phyloP scores from a whole-genome alignment of 2,329 filamentous ascomycete genomes.

The Didymosphaeria variabile region DNA sequence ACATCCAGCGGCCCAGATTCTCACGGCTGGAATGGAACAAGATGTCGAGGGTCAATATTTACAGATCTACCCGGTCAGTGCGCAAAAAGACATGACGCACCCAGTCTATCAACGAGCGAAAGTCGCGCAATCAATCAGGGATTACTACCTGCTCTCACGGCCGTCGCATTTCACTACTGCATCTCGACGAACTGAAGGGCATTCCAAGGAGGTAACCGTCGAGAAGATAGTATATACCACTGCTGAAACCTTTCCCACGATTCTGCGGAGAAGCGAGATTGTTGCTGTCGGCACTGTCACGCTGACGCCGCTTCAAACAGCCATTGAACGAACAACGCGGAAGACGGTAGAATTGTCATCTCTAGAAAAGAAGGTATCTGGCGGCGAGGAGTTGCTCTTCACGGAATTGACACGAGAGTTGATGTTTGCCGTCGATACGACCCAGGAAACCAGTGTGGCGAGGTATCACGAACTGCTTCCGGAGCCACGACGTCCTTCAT shows the following conservation, averaged over 20 bases:
- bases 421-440: constrained; percentile 76
- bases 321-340: constrained; percentile 85
- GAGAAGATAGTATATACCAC: constrained; percentile 88
- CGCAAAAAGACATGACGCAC: constrained; percentile 82
- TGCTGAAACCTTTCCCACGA: constrained; percentile 88
- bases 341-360: constrained; percentile 86
- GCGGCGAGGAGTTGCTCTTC: constrained; percentile 76
- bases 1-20: constrained; percentile 84
- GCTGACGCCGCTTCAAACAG: constrained; percentile 82
- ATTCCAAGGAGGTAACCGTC: constrained; percentile 74
- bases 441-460: constrained; percentile 78
- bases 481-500: constrained; percentile 50
- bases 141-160: constrained; percentile 81
- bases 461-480: constrained; percentile 80
- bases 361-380: constrained; percentile 76
- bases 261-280: constrained; percentile 87
- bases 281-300: constrained; percentile 71
- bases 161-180: constrained; percentile 83
- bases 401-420: constrained; percentile 78
- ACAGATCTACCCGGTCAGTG: constrained; percentile 80
- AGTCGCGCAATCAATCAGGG: constrained; percentile 82
- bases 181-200: constrained; percentile 73
- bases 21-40: constrained; percentile 73
- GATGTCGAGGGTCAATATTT: constrained; percentile 92
- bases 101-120: constrained; percentile 89